Evolutionary conservation across 2,329 filamentous ascomycete species (phyloP).

Genomic region (Cladosporium sp.): DNA sequence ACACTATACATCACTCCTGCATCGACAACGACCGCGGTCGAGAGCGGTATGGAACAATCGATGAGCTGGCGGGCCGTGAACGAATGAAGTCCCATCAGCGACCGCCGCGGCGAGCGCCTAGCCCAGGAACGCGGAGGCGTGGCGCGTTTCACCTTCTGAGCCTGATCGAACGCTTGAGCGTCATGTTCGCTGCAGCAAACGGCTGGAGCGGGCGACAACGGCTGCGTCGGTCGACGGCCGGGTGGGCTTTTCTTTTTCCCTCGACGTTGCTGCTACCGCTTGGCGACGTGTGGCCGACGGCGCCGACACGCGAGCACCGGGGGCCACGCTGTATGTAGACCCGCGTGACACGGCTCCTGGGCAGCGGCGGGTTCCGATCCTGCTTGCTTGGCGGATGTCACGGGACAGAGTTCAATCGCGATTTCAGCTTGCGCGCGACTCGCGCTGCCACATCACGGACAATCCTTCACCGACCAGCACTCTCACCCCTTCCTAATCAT

Average conservation of each 20-base stretch:
- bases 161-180: neutral
- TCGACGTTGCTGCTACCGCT: neutral
- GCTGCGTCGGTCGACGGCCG: neutral
- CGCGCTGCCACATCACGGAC: neutral
- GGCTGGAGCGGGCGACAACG: slow-evolving; percentile 6
- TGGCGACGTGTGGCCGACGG: neutral
- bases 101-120: neutral
- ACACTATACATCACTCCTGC: neutral
- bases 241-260: no score
- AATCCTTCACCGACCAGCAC: no score
- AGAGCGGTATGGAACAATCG: slow-evolving; percentile 4
- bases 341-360: slow-evolving; percentile 3
- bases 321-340: neutral
- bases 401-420: neutral
- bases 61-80: neutral
- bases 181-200: neutral
- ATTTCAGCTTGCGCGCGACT: neutral
- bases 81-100: neutral
- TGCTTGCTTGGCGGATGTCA: neutral
- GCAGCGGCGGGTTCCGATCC: slow-evolving; percentile 1
- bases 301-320: neutral
- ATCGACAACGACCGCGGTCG: no score
- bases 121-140: neutral
- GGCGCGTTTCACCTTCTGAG: slow-evolving; percentile 5
- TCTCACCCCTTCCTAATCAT: no score